Percentiles rank a stretch among this genome's conserved stretches.
Conservation (phyloP, 768 basidiomycete species). For the Tulasnella sp. region DNA sequence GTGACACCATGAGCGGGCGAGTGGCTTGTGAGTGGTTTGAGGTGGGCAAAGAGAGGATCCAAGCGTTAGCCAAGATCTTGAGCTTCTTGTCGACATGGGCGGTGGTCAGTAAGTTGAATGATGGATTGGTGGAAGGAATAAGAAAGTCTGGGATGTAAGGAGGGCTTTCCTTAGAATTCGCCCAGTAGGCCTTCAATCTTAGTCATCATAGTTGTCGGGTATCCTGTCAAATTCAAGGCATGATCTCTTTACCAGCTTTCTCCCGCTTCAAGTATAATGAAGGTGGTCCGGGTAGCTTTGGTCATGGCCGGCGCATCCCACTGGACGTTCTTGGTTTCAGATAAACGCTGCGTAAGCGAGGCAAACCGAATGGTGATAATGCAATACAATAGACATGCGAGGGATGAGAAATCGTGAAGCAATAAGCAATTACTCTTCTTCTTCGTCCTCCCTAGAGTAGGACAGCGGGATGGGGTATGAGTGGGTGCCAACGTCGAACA, state of each 20-base stretch:
- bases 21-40: constrained; percentile 60
- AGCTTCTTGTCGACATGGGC: constrained; percentile 58
- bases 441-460: constrained; percentile 11
- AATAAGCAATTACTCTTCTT: constrained; percentile 4
- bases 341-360: too few species aligned
- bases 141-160: constrained; percentile 24
- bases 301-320: too few species aligned
- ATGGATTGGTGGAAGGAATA: constrained; percentile 49
- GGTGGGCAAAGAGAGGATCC: constrained; percentile 42
- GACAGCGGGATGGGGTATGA: constrained; percentile 1
- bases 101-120: constrained; percentile 42
- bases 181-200: too few species aligned
- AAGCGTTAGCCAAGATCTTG: constrained; percentile 57
- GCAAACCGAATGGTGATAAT: too few species aligned
- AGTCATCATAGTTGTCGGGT: too few species aligned
- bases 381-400: too few species aligned
- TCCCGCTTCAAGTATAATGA: too few species aligned
- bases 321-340: too few species aligned
- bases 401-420: background rate
- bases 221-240: too few species aligned
- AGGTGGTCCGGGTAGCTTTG: too few species aligned
- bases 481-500: constrained; percentile 9
- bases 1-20: constrained; percentile 30
- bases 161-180: too few species aligned
- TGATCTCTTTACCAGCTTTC: too few species aligned